Percentiles rank a stretch among this genome's conserved stretches.
These are phyloP conservation scores for maize (Zea mays) DNA, from an alignment of 176 grass and related monocot genomes.

Conservation along the genomic window Zm-B73-REFERENCE-NAM-5.0 NC_050098.1:223325501-223326000, in stretches of 20 bases:
- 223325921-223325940: background rate
- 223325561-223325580: background rate
- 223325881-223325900: constrained; percentile 1
- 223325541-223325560: constrained; percentile 14
- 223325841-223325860: constrained; percentile 27
- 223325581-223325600: constrained; percentile 15
- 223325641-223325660: constrained; percentile 13
- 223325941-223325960: constrained; percentile 8
- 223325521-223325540: background rate
- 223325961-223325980: constrained; percentile 14
- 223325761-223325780: constrained; percentile 17
- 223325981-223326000: constrained; percentile 4
- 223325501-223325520: constrained; percentile 19
- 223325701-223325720: constrained; percentile 12
- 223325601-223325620: constrained; percentile 17
- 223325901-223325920: constrained; percentile 9
- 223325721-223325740: constrained; percentile 12
- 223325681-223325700: background rate
- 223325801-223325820: constrained; percentile 3
- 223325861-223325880: constrained; percentile 21
- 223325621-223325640: constrained; percentile 22
- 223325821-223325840: constrained; percentile 31
- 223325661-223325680: background rate
- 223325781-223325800: constrained; percentile 1
- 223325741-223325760: background rate